Percentiles rank a stretch among this genome's conserved stretches.
These are phyloP conservation scores for Solanum aculeatissimum DNA, from an alignment of 305 asterid species.

Conservation along the genomic window DNA sequence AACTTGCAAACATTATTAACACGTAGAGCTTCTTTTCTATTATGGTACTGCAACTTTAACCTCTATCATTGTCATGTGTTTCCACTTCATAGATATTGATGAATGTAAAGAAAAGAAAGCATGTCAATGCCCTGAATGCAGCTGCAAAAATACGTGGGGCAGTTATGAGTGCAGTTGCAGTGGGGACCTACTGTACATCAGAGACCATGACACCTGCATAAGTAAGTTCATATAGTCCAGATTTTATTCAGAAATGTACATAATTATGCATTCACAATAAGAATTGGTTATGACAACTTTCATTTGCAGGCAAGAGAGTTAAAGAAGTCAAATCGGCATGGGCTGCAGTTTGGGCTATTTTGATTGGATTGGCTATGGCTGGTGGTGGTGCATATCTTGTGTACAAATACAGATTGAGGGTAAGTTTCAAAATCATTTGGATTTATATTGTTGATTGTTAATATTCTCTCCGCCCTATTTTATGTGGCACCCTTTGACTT, in stretches of 20 bases:
- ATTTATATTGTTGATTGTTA: not conserved
- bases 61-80: not conserved
- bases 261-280: not conserved
- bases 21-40: not conserved
- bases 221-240: conserved; percentile 31
- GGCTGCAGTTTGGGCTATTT: conserved; percentile 65
- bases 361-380: conserved; percentile 50
- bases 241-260: not conserved
- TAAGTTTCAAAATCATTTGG: conserved; percentile 18
- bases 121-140: conserved; percentile 93
- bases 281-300: not conserved
- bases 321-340: conserved; percentile 61
- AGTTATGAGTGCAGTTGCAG: conserved; percentile 83
- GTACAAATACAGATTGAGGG: conserved; percentile 77
- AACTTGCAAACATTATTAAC: not conserved
- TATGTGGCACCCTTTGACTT: too few species aligned
- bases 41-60: not conserved
- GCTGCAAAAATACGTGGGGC: conserved; percentile 86
- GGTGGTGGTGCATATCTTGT: conserved; percentile 68
- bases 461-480: too few species aligned
- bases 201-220: conserved; percentile 97
- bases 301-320: conserved; percentile 46
- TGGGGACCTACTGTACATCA: conserved; percentile 61
- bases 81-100: conserved; percentile 45
- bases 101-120: conserved; percentile 93